Conservation (phyloP, 192 early-diverging fungal genomes). For the Haplosporangium gracile region DNA sequence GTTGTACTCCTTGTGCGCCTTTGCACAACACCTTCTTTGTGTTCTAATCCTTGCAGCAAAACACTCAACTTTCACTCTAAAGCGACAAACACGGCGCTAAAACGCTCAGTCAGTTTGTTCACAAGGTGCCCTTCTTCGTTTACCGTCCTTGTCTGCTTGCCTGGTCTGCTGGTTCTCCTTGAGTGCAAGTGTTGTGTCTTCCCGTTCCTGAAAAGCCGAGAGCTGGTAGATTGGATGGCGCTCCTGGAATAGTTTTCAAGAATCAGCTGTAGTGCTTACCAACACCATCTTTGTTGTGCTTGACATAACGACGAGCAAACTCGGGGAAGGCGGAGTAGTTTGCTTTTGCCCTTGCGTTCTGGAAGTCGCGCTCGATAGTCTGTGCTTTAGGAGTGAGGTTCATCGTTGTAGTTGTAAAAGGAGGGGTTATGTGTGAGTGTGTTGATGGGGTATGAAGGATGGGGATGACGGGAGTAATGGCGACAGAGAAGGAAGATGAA, state of each 20-base stretch:
- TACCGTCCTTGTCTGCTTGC: not conserved
- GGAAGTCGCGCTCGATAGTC: conserved; percentile 32
- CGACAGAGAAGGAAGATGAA: not conserved
- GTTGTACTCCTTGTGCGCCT: not conserved
- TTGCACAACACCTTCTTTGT: not conserved
- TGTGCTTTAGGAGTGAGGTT: conserved; percentile 31
- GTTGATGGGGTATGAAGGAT: not conserved
- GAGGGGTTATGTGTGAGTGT: not conserved
- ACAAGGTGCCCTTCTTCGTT: not conserved
- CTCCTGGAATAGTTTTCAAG: not conserved
- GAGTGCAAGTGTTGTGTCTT: not conserved
- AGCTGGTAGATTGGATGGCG: not conserved
- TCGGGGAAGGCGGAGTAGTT: conserved; percentile 23
- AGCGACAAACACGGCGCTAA: conserved; percentile 8
- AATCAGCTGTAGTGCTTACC: conserved; percentile 14
- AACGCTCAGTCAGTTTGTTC: not conserved
- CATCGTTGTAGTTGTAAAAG: conserved; percentile 1
- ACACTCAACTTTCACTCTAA: conserved; percentile 15
- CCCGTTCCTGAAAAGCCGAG: conserved; percentile 2
- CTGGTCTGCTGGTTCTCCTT: not conserved
- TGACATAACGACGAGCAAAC: conserved; percentile 37
- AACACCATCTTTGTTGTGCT: conserved; percentile 34
- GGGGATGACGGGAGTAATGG: not conserved
- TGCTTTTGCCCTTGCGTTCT: conserved; percentile 35
- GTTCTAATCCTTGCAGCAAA: not conserved